Base-by-base conservation (phyloP, 2,329 filamentous ascomycete genomes). In the Knufia petricola region DNA sequence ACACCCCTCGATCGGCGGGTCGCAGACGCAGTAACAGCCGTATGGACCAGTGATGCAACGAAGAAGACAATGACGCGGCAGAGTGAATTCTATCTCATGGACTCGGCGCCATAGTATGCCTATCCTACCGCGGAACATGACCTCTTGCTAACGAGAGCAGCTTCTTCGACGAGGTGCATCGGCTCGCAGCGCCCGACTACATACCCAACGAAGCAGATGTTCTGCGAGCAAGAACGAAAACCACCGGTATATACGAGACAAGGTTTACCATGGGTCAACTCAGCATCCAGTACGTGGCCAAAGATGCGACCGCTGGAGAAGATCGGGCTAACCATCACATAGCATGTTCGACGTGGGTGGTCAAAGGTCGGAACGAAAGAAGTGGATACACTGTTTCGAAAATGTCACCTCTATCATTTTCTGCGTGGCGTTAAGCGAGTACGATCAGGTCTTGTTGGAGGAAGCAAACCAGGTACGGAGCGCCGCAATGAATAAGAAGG, bases 371-470 rank as follows among this genome's bases (percentile, higher is more conserved):
- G 92, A 98, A 69, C 80, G 92, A 54, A 98, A 98, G 75, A 98
- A 98, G 72, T 98, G 92, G 92, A 98, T 98, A 64, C 92, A 98
- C 70, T 98, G 92, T 72, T 98, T 98, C 67, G 92, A 98, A 68
- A 96, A 96, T 61, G 92, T 98, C 61, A 98, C 92, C 37, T 96
- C 92, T 3, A 98, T 98, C 67, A 98, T 98, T 59, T 98, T 98
- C 69, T 98, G 92, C 63, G 92, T 98, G 53, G 92, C 92, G 13
- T 72, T 98, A 59, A 96, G 89, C 71, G 92, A 98, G 69, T 98
- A 98, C 66, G 92, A 98, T 63, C 92, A 98, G 69, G 90, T 95
- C 3, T 73, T 98, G 47, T 74, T 98, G 34, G 92, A 98, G 69
- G 92, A 96, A 69, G 94, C 87, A 69, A 95, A 90, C 63, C 92